Base-by-base conservation (phyloP, 306 rosid genomes). In the Inga laurina region DNA sequence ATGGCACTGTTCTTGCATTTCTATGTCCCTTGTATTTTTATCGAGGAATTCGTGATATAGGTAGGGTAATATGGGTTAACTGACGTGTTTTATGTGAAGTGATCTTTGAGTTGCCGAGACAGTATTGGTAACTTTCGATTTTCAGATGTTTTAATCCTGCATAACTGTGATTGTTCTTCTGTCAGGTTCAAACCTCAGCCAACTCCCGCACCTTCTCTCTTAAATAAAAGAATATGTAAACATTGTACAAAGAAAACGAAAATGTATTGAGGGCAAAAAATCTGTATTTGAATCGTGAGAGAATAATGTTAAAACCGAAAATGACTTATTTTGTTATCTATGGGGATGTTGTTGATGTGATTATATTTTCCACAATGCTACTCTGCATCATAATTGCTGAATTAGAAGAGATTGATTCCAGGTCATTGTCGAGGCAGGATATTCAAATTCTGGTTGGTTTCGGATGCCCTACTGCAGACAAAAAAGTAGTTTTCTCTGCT, bases 401-500 rank as follows among this genome's bases (percentile, higher is more conserved):
- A 86, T 75, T 16, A 75, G 18, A 9, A 48, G 72, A 51, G 78
- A 61, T 87, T 82, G 82, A 81, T 91, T 91, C 82, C 94, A 96
- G 99, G 97, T 89, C 99, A 77, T 86, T 96, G 90, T 92, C 92
- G 65, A 90, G 92, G 88, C 86, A 88, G 88, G 98, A 96, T 78
- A 92, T 96, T 76, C 97, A 96, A 81, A 66, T 88, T 85, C 82
- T 93, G 92, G 98, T 93, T 75, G 99, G 99, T 86, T 92, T 89
- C 81, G 99, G 99, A 77, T 96, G 99, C 88, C 97, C 97, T 24
- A 96, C 85, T 85, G 84, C 77, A 13, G 98, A 96, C 86, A 92
- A 88, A 83, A 93, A 90, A 85, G 97, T 96, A 84, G 97, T 93
- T 92, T 96, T 93, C 85, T 93, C 99, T 46, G 89, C 94, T 24